A percentile compares a stretch with the other conserved stretches of the same genome.
Conservation (phyloP, 1,284 basidiomycete species). For the Ustilago shanxiensis region DNA sequence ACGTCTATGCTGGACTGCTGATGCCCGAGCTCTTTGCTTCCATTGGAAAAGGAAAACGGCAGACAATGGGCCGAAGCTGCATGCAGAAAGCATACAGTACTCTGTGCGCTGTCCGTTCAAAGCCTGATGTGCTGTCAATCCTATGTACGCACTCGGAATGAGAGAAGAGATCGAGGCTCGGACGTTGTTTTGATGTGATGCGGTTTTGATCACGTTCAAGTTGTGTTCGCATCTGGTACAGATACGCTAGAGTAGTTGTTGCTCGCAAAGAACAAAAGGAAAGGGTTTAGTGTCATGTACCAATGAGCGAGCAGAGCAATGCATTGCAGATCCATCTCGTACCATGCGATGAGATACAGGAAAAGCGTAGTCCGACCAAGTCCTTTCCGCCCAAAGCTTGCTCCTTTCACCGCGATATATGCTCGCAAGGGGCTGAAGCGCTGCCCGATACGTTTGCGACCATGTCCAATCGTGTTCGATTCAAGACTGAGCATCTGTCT, state of each 20-base stretch:
- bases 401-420: no score
- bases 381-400: background rate
- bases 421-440: background rate
- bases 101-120: background rate
- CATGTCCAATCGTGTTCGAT: constrained; percentile 4
- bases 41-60: background rate
- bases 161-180: background rate
- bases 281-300: no score
- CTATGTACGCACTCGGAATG: background rate
- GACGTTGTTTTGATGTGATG: background rate
- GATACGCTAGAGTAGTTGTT: no score
- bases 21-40: background rate
- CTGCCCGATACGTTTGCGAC: background rate
- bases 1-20: no score
- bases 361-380: constrained; percentile 2
- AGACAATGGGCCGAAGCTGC: no score
- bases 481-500: no score
- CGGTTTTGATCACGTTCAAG: background rate
- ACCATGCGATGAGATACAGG: background rate
- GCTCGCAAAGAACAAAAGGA: background rate
- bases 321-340: background rate
- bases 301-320: background rate
- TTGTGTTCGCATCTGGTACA: no score
- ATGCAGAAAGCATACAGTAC: no score
- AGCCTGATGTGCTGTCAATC: background rate